Evolutionary conservation across 192 early-diverging fungal genomes (phyloP).

Genomic region (Linderina pennispora): DNA sequence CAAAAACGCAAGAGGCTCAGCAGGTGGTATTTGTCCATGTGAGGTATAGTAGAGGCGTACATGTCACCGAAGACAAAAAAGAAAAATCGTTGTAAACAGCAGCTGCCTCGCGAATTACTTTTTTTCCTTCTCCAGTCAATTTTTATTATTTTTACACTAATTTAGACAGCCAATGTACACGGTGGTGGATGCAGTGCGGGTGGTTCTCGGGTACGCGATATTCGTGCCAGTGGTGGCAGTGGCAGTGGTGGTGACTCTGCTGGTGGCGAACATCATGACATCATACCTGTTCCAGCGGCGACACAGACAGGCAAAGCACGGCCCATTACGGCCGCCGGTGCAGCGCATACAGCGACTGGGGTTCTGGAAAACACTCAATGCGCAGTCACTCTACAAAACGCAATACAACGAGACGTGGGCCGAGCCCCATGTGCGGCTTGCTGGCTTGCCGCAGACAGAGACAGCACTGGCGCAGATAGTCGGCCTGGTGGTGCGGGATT

Average conservation of each 20-base stretch:
- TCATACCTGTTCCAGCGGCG: constrained; percentile 42
- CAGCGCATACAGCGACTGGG: constrained; percentile 17
- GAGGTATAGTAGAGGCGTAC: no score
- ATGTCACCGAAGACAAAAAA: no score
- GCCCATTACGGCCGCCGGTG: constrained; percentile 7
- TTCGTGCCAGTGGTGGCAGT: constrained; percentile 18
- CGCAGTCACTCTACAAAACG: constrained; percentile 8
- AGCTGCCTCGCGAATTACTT: background rate
- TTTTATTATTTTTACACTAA: no score
- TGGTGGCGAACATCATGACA: constrained; percentile 24
- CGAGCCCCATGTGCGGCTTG: constrained; percentile 1
- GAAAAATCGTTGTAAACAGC: no score
- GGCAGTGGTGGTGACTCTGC: constrained; percentile 10
- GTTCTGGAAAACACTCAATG: constrained; percentile 8
- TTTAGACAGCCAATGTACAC: constrained; percentile 7
- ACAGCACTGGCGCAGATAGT: constrained; percentile 3
- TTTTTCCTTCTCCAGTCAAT: no score
- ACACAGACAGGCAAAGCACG: constrained; percentile 4
- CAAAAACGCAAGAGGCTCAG: no score
- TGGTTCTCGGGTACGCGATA: constrained; percentile 13
- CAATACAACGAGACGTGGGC: constrained; percentile 2
- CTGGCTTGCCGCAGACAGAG: constrained; percentile 1
- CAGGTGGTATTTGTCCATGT: background rate
- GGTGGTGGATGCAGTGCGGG: constrained; percentile 8
- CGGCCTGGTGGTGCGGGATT: constrained; percentile 39